A percentile compares a stretch with the other conserved stretches of the same genome.
Evolutionary conservation across 1,139 yeast species (phyloP).

Genomic region (Hemisphaericaspora subhashii): DNA sequence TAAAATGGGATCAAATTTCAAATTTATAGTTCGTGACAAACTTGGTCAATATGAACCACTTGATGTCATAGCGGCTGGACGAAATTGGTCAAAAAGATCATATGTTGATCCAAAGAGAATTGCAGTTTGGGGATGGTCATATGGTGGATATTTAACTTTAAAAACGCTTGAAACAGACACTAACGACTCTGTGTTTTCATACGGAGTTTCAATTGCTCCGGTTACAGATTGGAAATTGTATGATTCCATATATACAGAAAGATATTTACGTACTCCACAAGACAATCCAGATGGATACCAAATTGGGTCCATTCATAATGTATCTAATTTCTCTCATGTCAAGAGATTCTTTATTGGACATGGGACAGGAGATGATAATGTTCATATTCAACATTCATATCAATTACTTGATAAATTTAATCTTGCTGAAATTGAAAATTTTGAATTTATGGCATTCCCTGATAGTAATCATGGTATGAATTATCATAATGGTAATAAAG

Average conservation of each 20-base stretch:
- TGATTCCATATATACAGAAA: constrained; percentile 76
- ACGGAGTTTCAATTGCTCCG: constrained; percentile 78
- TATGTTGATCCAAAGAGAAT: constrained; percentile 61
- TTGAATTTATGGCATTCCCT: constrained; percentile 74
- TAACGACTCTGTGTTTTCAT: constrained; percentile 57
- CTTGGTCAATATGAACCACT: constrained; percentile 67
- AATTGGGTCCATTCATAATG: constrained; percentile 52
- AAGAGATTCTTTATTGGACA: constrained; percentile 69
- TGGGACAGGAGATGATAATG: constrained; percentile 84
- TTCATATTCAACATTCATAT: constrained; percentile 72
- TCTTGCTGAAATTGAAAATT: constrained; percentile 60
- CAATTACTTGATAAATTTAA: constrained; percentile 64
- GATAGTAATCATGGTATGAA: constrained; percentile 74
- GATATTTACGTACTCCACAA: constrained; percentile 73
- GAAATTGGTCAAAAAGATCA: constrained; percentile 50
- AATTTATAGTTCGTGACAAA: constrained; percentile 63
- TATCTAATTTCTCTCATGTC: constrained; percentile 47
- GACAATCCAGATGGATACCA: constrained; percentile 59
- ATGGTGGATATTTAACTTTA: constrained; percentile 76
- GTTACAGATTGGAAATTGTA: constrained; percentile 77
- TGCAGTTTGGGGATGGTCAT: constrained; percentile 85
- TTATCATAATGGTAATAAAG: constrained; percentile 67
- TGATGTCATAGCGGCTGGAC: constrained; percentile 73
- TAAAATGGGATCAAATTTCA: constrained; percentile 45
- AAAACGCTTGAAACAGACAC: constrained; percentile 70